A percentile compares a stretch with the other conserved stretches of the same genome.
These are phyloP conservation scores for Aspergillus ostianus DNA, from an alignment of 495 filamentous ascomycete species.

Conservation along the genomic window DNA sequence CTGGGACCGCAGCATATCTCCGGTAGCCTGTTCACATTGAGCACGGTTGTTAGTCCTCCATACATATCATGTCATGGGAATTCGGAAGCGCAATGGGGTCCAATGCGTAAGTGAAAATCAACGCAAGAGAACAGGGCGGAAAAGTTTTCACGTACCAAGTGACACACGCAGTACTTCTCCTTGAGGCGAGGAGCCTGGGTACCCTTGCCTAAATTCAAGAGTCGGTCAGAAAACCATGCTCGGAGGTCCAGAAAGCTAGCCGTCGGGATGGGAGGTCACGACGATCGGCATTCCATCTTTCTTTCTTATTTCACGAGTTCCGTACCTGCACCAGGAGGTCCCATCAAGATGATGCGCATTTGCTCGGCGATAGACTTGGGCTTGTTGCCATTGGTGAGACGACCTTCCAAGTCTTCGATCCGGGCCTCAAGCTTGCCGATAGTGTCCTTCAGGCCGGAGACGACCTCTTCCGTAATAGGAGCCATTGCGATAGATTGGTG, in stretches of 20 bases:
- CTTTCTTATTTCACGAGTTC: not conserved
- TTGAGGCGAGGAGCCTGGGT: slow-evolving; percentile 97
- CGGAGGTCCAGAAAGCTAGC: slow-evolving; percentile 9
- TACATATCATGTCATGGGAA: not conserved
- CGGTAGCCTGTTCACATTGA: slow-evolving; percentile 69
- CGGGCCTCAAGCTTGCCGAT: slow-evolving; percentile 82
- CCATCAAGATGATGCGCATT: slow-evolving; percentile 96
- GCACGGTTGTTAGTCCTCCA: not conserved
- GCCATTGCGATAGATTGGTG: slow-evolving; percentile 62
- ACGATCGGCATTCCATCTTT: not conserved
- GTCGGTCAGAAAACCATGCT: slow-evolving; percentile 22
- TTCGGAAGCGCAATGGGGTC: not conserved
- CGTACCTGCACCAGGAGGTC: slow-evolving; percentile 92
- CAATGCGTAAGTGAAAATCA: not conserved
- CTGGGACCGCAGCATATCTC: slow-evolving; percentile 98
- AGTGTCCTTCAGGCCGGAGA: slow-evolving; percentile 71
- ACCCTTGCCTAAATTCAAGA: slow-evolving; percentile 75
- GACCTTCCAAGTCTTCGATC: slow-evolving; percentile 72
- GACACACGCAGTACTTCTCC: slow-evolving; percentile 94
- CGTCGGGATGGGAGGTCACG: not conserved
- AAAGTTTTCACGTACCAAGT: slow-evolving; percentile 67
- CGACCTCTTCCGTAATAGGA: slow-evolving; percentile 73
- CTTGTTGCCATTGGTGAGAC: slow-evolving; percentile 53
- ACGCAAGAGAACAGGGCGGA: not conserved
- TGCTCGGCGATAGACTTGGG: slow-evolving; percentile 52